Evolutionary conservation across 371 early-diverging fungal genomes (phyloP), one percentile per base, ranked within the genome.

Genomic region (Haplosporangium sp.): DNA sequence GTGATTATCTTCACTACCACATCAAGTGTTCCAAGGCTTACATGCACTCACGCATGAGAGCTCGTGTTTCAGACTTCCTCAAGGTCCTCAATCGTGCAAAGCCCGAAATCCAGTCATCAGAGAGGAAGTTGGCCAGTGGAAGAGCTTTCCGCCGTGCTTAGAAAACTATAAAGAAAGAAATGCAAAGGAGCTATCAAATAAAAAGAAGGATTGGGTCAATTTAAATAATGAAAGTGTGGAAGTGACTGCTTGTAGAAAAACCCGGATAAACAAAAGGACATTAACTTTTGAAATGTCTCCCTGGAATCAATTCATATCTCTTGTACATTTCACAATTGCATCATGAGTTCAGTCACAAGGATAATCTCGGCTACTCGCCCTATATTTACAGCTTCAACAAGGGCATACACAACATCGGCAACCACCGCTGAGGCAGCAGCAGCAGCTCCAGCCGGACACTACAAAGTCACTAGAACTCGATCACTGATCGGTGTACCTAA

Each of bases 11-110:
- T 65, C 99, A 99, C 79, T 99, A 97, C 84, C 99, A 99, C 81
- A 98, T 99, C 87, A 99, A 99, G 87, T 96, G 97, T 71, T 95
- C 96, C 65, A 99, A 99, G 89, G 97, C 98, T 3, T 98, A 97
- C 82, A 96, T 99, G 97, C 99, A 98, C 86, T 96, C 97, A 15
- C 93, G 99, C 61, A 97, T 98, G 98, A 88, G 99, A 67, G 76
- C 76, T 35, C 93, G 97, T 39, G 99, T 99, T 60, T 92, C 93
- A 74, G 95, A 94, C 67, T 97, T 97, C 89, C 86, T 99, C 82
- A 98, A 98, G 92, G 97, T 99, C 5, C 89, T 99, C 67, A 98
- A 98, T 89, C 90, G 99, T 67, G 98, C 99, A 70, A 97, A 96
- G 85, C 98, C 97, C 45, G 98, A 98, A 69, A 84, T 87, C 34